Evolutionary conservation across 148 eudicot genomes (phyloP).

Genomic region (Chenopodium formosanum): DNA sequence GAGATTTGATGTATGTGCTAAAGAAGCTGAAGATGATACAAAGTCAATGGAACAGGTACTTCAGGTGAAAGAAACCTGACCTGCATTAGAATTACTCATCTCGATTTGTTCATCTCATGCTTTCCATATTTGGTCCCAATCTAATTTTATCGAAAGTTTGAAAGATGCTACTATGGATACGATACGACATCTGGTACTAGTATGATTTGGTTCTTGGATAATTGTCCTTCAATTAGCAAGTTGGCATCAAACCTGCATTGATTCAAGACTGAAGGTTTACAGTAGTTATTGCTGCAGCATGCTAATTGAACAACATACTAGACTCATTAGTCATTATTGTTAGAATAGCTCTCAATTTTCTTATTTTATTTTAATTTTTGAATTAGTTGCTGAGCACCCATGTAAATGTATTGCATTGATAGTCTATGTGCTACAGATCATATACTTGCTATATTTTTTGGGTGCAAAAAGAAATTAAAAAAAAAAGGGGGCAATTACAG

Average conservation of each 20-base stretch:
- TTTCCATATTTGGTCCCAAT: neutral
- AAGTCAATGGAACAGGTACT: neutral
- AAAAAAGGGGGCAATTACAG: neutral
- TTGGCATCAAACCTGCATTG: neutral
- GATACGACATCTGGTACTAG: neutral
- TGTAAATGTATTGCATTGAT: neutral
- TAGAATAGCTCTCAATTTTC: too few species aligned
- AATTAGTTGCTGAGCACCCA: neutral
- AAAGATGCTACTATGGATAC: neutral
- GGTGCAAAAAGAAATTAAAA: neutral
- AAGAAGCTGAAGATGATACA: conserved; percentile 1
- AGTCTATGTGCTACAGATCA: neutral
- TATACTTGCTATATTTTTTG: neutral
- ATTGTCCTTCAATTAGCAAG: neutral
- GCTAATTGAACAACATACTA: neutral
- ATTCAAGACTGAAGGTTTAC: neutral
- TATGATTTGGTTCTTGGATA: neutral
- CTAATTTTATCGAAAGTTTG: neutral
- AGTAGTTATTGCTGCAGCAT: neutral
- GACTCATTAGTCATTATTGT: neutral
- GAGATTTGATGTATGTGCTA: conserved; percentile 11
- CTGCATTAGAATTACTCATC: neutral
- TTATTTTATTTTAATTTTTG: neutral
- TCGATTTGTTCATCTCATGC: neutral
- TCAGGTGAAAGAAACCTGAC: neutral